These are phyloP conservation scores for Mycena citricolor DNA, from an alignment of 1,284 basidiomycete genomes.

Conservation along the genomic window DNA sequence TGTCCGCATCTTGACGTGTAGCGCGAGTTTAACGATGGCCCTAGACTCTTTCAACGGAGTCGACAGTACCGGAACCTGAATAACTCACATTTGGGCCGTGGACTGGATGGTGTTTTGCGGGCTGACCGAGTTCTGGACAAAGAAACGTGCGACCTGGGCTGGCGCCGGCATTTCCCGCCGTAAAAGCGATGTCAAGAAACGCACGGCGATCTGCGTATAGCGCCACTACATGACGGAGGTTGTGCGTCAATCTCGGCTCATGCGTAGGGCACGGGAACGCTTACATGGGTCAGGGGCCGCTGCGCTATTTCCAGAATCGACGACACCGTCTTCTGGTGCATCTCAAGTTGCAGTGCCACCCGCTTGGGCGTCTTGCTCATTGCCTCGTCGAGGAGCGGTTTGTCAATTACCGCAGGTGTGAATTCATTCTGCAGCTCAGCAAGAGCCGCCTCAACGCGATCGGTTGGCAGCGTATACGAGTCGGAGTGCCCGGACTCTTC, in stretches of 20 bases:
- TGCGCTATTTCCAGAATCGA: constrained; percentile 69
- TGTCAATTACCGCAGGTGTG: constrained; percentile 41
- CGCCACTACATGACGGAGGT: constrained; percentile 66
- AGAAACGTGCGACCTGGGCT: constrained; percentile 67
- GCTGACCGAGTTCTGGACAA: constrained; percentile 69
- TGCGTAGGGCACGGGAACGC: constrained; percentile 25
- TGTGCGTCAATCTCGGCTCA: constrained; percentile 6
- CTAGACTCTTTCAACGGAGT: constrained; percentile 37
- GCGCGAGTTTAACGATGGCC: constrained; percentile 73
- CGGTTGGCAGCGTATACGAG: constrained; percentile 49
- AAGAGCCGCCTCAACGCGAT: constrained; percentile 46
- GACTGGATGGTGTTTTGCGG: constrained; percentile 81
- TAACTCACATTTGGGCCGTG: constrained; percentile 65
- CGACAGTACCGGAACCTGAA: constrained; percentile 11
- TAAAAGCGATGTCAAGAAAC: constrained; percentile 72
- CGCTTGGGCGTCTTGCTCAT: constrained; percentile 42
- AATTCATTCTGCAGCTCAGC: constrained; percentile 51
- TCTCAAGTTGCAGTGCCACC: constrained; percentile 40
- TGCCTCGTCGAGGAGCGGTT: constrained; percentile 44
- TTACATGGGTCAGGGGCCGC: constrained; percentile 69
- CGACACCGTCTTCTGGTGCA: constrained; percentile 57
- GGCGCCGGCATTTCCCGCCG: constrained; percentile 73
- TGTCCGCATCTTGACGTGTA: constrained; percentile 84
- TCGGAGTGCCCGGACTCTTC: constrained; percentile 66
- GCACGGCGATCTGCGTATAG: constrained; percentile 79